Base-by-base conservation (phyloP, 345 rosid genomes). In the Citrus trifoliata region DNA sequence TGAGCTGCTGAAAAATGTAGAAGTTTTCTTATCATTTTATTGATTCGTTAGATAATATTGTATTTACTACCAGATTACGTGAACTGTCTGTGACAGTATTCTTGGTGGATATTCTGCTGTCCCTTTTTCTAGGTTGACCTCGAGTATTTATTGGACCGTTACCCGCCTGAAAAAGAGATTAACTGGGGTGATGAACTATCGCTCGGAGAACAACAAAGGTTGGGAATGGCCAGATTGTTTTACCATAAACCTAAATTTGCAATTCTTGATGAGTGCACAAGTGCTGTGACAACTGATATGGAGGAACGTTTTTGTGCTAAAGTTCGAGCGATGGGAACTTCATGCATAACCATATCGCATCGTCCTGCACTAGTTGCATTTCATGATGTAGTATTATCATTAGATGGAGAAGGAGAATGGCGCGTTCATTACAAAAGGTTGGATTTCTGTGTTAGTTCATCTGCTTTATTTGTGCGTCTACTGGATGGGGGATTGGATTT, bases 221-320 rank as follows among this genome's bases (percentile, higher is more conserved):
- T 96, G 82, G 99, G 99, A 75, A 96, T 96, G 98, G 99, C 99
- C 69, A 90, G 99, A 81, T 80, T 96, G 74, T 96, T 96, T 84
- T 96, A 93, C 80, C 99, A 96, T 87, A 96, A 86, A 86, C 99
- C 99, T 80, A 96, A 90, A 81, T 96, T 96, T 94, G 99, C 99
- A 78, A 96, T 96, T 88, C 98, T 96, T 85, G 99, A 96, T 83
- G 99, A 96, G 85, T 96, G 99, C 89, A 96, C 99, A 63, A 96
- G 99, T 89, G 99, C 99, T 76, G 99, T 96, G 79, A 94, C 99
- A 33, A 96, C 98, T 56, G 99, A 92, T 83, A 96, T 96, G 99
- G 99, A 96, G 86, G 98, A 96, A 84, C 91, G 98, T 7, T 96
- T 96, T 82, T 95, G 98, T 82, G 87, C 97, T 61, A 93, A 96